Base-by-base conservation (phyloP, 2,329 filamentous ascomycete genomes). In the Aureobasidium lini region DNA sequence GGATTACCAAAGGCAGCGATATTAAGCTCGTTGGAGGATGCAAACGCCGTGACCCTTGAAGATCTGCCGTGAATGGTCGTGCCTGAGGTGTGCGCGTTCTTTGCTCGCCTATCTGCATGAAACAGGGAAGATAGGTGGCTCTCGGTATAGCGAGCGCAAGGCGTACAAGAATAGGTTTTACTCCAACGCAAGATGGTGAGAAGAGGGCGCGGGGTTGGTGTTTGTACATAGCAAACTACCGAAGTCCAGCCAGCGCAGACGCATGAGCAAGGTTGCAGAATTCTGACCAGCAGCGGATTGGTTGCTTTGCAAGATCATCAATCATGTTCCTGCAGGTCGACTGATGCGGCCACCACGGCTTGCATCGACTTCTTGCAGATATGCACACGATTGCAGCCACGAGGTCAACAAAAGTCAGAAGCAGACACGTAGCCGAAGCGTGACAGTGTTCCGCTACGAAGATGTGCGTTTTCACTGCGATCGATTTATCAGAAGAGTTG, bases 261-360 rank as follows among this genome's bases (percentile, higher is more conserved):
- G 52, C 52, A 57, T 42, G 40, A 57, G 52, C 40, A 44, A 7
- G 18, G 42, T 28, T 44, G 29, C 40, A 37, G 31, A 16, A 46
- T 36, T 15, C 10, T 29, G 39, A 43, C 39, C 8, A 9, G 31
- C 39, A 28, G 52, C 40, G 52, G 52, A 57, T 57, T 57, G 52
- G 52, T 46, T 15, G 52, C 16, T 46, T 46, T 37, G 29, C 29
- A 7, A 36, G 39, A 44, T 46, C 40, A 37, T 46, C 40, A 44
- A 44, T 31, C 42, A 57, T 47, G 54, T 57, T 47, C 54, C 54
- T 57, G 54, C 54, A 57, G 54, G 54, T 57, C 43, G 54, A 57
- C 43, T 31, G 54, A 57, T 47, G 43, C 39, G 54, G 54, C 43
- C 43, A 57, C 23, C 13, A 40, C 23, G 54, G 54, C 54, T 57